Percentiles rank a stretch among this genome's conserved stretches.
These are phyloP conservation scores for Pichia exigua DNA, from an alignment of 805 yeast genomes.

Conservation along the genomic window DNA sequence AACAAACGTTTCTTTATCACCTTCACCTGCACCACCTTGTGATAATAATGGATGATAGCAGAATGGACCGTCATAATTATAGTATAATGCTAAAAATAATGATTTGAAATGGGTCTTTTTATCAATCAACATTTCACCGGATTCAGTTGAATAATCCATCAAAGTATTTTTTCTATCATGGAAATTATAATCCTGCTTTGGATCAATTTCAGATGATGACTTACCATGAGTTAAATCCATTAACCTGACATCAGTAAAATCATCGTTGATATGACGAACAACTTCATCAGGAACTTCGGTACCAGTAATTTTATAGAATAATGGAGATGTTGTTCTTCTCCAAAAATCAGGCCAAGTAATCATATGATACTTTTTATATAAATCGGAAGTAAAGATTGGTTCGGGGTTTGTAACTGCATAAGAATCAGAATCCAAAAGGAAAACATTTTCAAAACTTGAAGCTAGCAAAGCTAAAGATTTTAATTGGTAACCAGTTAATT, in stretches of 20 bases:
- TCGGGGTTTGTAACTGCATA: constrained; percentile 43
- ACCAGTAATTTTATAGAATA: constrained; percentile 51
- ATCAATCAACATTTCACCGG: constrained; percentile 58
- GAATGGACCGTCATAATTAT: constrained; percentile 57
- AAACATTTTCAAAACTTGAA: constrained; percentile 41
- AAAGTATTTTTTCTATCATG: constrained; percentile 58
- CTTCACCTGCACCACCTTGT: constrained; percentile 66
- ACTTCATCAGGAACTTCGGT: constrained; percentile 28
- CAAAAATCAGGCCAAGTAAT: constrained; percentile 72
- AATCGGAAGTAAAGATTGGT: constrained; percentile 37
- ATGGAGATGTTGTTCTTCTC: constrained; percentile 59
- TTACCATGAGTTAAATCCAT: constrained; percentile 1
- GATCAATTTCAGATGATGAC: constrained; percentile 3
- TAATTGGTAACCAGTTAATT: constrained; percentile 30
- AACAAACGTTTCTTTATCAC: constrained; percentile 68
- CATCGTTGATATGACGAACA: constrained; percentile 28
- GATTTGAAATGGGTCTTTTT: constrained; percentile 52
- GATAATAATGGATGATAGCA: constrained; percentile 53
- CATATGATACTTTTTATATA: constrained; percentile 38
- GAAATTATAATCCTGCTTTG: constrained; percentile 24
- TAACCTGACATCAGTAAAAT: constrained; percentile 17
- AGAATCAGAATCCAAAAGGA: constrained; percentile 41
- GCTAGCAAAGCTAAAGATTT: constrained; percentile 39
- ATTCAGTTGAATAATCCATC: constrained; percentile 55
- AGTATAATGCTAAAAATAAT: constrained; percentile 53